Evolutionary conservation across 495 filamentous ascomycete genomes (phyloP), one percentile per base, ranked within the genome.

Genomic region (Penicillium egyptiacum): DNA sequence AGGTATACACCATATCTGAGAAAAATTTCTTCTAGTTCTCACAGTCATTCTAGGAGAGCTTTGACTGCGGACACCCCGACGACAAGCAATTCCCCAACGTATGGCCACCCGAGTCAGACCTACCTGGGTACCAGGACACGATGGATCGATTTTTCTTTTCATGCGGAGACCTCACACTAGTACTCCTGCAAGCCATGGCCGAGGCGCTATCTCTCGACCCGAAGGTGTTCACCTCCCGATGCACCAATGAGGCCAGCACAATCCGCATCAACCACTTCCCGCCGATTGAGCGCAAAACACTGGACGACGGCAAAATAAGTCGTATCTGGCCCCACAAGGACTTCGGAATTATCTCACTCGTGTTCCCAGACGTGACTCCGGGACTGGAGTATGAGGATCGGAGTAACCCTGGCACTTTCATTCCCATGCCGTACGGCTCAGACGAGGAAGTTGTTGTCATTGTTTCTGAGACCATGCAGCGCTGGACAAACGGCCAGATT

Each of bases 361-460:
- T 78, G 0, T 75, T 73, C 43, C 73, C 73, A 41, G 71, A 76
- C 42, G 28, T 10, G 1, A 60, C 66, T 2, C 61, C 71, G 1
- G 75, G 75, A 1, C 61, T 78, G 0, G 71, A 78, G 44, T 44
- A 71, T 44, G 59, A 76, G 45, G 65, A 75, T 45, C 50, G 56
- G 19, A 58, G 20, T 22, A 53, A 58, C 30, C 41, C 41, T 5
- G 28, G 26, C 14, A 46, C 56, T 31, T 58, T 58, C 49, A 46
- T 58, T 25, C 56, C 56, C 6, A 48, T 58, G 30, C 28, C 42
- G 16, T 43, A 42, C 11, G 40, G 26, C 16, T 60, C 62, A 20
- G 69, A 74, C 25, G 65, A 74, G 16, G 62, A 77, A 45, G 26
- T 58, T 0, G 57, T 82, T 16, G 72, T 83, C 60, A 82, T 81